phyloP scores from a whole-genome alignment of 208 protist species.

The Naegleria fowleri region DNA sequence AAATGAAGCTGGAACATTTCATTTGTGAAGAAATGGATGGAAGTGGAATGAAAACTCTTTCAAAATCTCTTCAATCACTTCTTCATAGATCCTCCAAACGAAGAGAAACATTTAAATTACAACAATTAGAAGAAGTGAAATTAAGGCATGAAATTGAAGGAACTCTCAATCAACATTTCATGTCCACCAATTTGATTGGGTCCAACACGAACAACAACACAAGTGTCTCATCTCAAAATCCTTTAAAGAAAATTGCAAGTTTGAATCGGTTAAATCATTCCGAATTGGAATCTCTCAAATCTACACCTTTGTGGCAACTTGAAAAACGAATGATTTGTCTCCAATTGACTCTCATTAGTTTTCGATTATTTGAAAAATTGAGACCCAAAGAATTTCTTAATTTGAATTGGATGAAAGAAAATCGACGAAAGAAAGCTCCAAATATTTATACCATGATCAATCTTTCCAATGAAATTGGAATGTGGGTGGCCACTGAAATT shows the following conservation, averaged over 20 bases:
- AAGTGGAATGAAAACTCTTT: neutral
- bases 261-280: constrained; percentile 8
- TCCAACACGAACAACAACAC: no score
- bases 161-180: neutral
- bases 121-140: constrained; percentile 3
- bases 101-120: neutral
- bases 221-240: neutral
- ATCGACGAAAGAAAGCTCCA: constrained; percentile 7
- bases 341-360: neutral
- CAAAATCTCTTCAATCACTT: no score
- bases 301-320: neutral
- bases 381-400: constrained; percentile 29
- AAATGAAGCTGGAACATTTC: neutral
- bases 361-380: neutral
- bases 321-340: neutral
- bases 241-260: constrained; percentile 30
- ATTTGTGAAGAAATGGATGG: neutral
- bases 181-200: no score
- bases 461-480: constrained; percentile 35
- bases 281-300: neutral
- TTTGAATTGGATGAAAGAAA: constrained; percentile 33
- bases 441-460: constrained; percentile 40
- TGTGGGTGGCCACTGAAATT: constrained; percentile 28
- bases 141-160: neutral
- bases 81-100: neutral